A percentile compares a stretch with the other conserved stretches of the same genome.
These are phyloP conservation scores for Scheffersomyces parashehatae DNA, from an alignment of 1,139 yeast genomes.

Conservation along the genomic window DNA sequence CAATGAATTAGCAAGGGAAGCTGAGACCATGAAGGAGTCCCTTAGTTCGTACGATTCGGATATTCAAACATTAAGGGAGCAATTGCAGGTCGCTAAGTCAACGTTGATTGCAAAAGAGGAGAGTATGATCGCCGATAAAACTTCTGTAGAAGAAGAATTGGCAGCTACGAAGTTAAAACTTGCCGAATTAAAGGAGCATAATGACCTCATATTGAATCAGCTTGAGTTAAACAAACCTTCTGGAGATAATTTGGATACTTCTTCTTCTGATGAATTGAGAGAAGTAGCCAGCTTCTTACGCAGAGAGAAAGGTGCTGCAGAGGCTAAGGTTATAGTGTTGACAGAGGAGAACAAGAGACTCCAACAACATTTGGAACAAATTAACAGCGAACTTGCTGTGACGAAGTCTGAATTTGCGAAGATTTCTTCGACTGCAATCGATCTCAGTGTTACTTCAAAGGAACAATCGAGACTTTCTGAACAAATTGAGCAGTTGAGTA, in stretches of 20 bases:
- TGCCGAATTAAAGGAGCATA: conserved; percentile 64
- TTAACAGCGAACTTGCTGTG: conserved; percentile 45
- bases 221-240: conserved; percentile 48
- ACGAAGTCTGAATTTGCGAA: conserved; percentile 44
- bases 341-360: conserved; percentile 51
- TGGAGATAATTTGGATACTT: conserved; percentile 7
- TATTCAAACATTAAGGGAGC: conserved; percentile 31
- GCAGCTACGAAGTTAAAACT: conserved; percentile 44
- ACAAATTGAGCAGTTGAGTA: conserved; percentile 67
- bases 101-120: conserved; percentile 28
- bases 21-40: conserved; percentile 46
- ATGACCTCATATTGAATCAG: conserved; percentile 67
- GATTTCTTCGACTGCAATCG: conserved; percentile 33
- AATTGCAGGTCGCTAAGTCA: conserved; percentile 17
- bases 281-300: conserved; percentile 66
- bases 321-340: conserved; percentile 54
- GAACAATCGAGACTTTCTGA: conserved; percentile 58
- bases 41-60: conserved; percentile 36
- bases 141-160: conserved; percentile 56
- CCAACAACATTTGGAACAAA: conserved; percentile 40
- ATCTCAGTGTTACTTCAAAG: conserved; percentile 38
- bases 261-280: conserved; percentile 30
- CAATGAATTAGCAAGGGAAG: conserved; percentile 51
- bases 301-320: conserved; percentile 75
- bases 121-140: conserved; percentile 25